These are phyloP conservation scores for Globisporangium cylindrosporum DNA, from an alignment of 352 stramenopile species.

Conservation along the genomic window DNA sequence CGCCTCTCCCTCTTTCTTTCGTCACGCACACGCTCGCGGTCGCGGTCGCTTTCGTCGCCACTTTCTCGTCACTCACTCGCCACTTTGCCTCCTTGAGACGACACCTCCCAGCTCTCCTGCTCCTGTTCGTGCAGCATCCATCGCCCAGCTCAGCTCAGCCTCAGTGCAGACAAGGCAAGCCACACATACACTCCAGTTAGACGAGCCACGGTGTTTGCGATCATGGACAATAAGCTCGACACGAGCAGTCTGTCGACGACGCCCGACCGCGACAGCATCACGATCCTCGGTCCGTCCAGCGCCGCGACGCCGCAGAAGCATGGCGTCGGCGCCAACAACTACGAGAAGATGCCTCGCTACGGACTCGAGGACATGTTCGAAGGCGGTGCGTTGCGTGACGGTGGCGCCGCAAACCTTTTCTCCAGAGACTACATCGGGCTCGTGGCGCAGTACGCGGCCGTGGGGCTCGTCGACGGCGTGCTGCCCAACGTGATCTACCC, in stretches of 20 bases:
- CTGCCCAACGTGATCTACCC: conserved; percentile 22
- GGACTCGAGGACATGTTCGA: conserved; percentile 23
- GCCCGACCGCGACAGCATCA: conserved; percentile 19
- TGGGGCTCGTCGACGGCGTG: conserved; percentile 23
- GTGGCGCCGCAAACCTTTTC: conserved; percentile 16
- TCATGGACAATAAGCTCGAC: not conserved
- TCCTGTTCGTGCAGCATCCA: not conserved
- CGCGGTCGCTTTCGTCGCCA: not conserved
- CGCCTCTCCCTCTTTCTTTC: not conserved
- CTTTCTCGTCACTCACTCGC: not conserved
- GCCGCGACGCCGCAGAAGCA: conserved; percentile 10
- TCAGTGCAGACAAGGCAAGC: not conserved
- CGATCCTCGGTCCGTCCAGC: conserved; percentile 9
- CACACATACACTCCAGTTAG: not conserved
- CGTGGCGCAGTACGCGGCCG: conserved; percentile 23
- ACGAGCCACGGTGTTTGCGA: not conserved
- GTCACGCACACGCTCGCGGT: too few relatives aligned
- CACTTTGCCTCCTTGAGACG: conserved; percentile 7
- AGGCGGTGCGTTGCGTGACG: conserved; percentile 22
- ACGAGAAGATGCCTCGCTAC: conserved; percentile 12
- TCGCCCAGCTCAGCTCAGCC: not conserved
- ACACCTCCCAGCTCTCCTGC: not conserved
- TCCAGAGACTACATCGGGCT: conserved; percentile 22
- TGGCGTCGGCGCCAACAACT: not conserved
- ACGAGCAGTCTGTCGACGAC: conserved; percentile 10